phyloP scores from a whole-genome alignment of 139 green algal genomes.

The Chlamydomonas sp. region DNA sequence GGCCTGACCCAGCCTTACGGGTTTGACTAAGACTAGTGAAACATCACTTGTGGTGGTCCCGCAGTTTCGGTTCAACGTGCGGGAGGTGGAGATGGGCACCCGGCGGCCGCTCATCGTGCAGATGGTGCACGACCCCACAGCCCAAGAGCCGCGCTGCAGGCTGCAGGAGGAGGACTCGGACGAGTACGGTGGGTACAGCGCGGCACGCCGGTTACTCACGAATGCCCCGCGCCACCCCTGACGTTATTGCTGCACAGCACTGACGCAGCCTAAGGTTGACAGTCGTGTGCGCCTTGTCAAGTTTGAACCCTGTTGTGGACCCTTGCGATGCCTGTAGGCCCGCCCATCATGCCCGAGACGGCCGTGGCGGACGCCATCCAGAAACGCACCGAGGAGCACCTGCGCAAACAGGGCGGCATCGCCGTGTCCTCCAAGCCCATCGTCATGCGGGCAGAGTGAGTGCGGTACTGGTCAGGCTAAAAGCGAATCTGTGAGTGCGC shows the following conservation, averaged over 20 bases:
- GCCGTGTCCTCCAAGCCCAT: constrained; percentile 86
- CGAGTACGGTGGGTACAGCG: constrained; percentile 65
- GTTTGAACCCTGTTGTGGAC: too few relatives aligned
- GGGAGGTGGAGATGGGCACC: constrained; percentile 93
- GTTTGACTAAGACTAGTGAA: not conserved
- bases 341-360: constrained; percentile 77
- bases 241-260: not conserved
- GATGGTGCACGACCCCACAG: constrained; percentile 85
- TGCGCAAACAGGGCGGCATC: constrained; percentile 71
- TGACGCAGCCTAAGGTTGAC: not conserved
- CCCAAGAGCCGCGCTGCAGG: constrained; percentile 78
- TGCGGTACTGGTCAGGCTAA: not conserved
- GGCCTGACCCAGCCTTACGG: too few relatives aligned
- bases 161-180: constrained; percentile 90
- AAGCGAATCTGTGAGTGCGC: too few relatives aligned
- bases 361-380: constrained; percentile 84
- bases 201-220: not conserved
- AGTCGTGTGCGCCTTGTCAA: too few relatives aligned
- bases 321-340: constrained; percentile 30
- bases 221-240: too few relatives aligned
- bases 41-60: not conserved
- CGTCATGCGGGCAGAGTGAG: constrained; percentile 83
- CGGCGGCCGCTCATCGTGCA: constrained; percentile 85
- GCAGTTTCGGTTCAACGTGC: constrained; percentile 92
- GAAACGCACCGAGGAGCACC: constrained; percentile 83